These are phyloP conservation scores for Viola odorata DNA, from an alignment of 345 rosid species.

Conservation along the genomic window DNA sequence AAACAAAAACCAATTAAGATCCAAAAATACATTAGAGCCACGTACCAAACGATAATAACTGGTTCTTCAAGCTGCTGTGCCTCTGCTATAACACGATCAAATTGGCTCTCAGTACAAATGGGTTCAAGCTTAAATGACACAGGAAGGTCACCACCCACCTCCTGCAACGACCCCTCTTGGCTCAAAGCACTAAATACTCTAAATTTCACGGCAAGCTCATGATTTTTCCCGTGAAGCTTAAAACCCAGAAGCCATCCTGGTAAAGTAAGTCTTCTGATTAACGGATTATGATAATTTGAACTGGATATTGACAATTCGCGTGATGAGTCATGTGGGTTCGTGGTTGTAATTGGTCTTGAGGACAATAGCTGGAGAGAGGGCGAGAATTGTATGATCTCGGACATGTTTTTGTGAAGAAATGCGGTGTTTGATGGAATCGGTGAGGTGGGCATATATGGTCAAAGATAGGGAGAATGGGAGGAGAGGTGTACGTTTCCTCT, in stretches of 20 bases:
- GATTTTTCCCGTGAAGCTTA: too few species aligned
- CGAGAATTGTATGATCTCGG: constrained; percentile 29
- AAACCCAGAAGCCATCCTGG: background rate
- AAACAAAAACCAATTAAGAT: background rate
- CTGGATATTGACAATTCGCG: constrained; percentile 9
- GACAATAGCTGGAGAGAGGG: constrained; percentile 20
- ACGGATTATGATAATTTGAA: constrained; percentile 1
- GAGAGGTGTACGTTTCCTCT: too few species aligned
- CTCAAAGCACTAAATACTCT: constrained; percentile 22
- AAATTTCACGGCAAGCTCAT: constrained; percentile 10
- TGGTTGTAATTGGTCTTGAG: background rate
- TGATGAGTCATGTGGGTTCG: constrained; percentile 11
- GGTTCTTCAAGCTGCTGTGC: constrained; percentile 63
- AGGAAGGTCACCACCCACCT: constrained; percentile 54
- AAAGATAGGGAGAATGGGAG: too few species aligned
- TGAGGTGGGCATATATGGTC: too few species aligned
- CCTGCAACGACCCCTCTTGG: constrained; percentile 35
- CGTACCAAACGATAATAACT: constrained; percentile 68
- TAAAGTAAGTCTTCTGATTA: constrained; percentile 4
- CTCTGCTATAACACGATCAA: constrained; percentile 71
- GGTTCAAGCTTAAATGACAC: constrained; percentile 47
- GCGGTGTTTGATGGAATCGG: too few species aligned
- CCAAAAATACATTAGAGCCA: background rate
- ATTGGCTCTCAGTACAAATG: constrained; percentile 56
- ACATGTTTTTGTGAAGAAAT: constrained; percentile 9